phyloP scores from a whole-genome alignment of 106 monocot species.

The Dendrobium chrysotoxum region DNA sequence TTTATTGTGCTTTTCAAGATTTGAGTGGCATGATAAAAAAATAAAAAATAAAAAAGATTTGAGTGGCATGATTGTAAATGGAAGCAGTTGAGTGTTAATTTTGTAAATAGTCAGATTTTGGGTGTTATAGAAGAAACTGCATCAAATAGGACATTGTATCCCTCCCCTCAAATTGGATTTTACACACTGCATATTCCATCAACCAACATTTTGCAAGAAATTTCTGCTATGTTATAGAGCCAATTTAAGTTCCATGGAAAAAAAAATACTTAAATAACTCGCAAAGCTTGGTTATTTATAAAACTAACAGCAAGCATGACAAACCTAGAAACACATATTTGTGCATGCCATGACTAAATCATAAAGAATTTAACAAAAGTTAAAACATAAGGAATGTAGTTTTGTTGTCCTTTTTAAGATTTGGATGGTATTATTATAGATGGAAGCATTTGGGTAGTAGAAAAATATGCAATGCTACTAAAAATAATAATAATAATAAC shows the following conservation, averaged over 20 bases:
- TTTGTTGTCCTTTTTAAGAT: neutral
- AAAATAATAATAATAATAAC: neutral
- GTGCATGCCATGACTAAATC: neutral
- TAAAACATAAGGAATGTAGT: neutral
- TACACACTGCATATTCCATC: neutral
- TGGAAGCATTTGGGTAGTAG: too few species aligned
- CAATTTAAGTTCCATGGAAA: neutral
- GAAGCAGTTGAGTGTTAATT: too few species aligned
- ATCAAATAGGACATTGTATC: neutral
- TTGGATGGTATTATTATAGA: neutral
- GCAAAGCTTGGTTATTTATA: too few species aligned
- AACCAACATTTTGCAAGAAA: neutral
- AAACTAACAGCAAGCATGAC: neutral
- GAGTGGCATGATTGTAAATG: too few species aligned
- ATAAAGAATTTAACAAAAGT: neutral
- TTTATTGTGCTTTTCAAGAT: too few species aligned
- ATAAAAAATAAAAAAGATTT: too few species aligned
- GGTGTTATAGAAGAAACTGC: too few species aligned
- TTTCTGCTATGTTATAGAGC: neutral
- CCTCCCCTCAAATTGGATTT: neutral
- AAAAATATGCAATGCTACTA: neutral
- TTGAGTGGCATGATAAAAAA: too few species aligned
- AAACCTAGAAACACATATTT: neutral
- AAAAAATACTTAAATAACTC: neutral
- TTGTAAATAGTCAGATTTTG: too few species aligned